Evolutionary conservation across 2,329 filamentous ascomycete species (phyloP), one percentile per base, ranked within the genome.

Genomic region (Sporothrix euskadiensis): DNA sequence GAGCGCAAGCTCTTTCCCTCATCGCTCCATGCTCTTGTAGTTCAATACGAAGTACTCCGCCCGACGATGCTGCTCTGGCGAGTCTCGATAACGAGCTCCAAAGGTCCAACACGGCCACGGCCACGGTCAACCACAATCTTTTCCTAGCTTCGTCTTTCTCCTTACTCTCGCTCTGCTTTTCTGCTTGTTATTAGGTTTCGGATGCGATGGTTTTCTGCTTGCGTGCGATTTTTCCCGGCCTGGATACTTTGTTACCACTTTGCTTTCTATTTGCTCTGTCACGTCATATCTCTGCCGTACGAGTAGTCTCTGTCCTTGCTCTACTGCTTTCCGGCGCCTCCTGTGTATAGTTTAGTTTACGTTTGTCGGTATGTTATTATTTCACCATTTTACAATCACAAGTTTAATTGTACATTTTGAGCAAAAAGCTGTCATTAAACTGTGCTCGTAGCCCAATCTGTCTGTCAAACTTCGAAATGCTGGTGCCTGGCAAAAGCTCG

Each of bases 401-500:
- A 57, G 30, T 57, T 49, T 26, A 39, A 32, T 35, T 56, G 26
- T 47, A 66, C 26, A 19, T 63, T 63, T 16, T 41, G 32, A 63
- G 10, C 14, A 19, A 12, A 3, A 32, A 32, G n/a, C 7, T 1
- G 22, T 22, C 16, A 14, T n/a, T 0, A 8, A 8, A 35, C 3
- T 35, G 44, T 30, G 22, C n/a, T 32, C 4, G 61, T 39, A 9
- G 14, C 19, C 22, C 56, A 22, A 39, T n/a, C 14, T n/a, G 22
- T 52, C 44, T 4, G 41, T 19, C 22, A 49, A 22, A 30, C 14
- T 22, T n/a, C n/a, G 12, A 54, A 71, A 73, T 71, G 30, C 72
- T 73, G 68, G 39, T 73, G 72, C 72, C 72, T 73, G 72, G 68
- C 54, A 16, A 22, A 44, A 4, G 65, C 44, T 52, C 66, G 66